phyloP scores from a whole-genome alignment of 2,329 filamentous ascomycete species.

The Sarocladium brachiariae region DNA sequence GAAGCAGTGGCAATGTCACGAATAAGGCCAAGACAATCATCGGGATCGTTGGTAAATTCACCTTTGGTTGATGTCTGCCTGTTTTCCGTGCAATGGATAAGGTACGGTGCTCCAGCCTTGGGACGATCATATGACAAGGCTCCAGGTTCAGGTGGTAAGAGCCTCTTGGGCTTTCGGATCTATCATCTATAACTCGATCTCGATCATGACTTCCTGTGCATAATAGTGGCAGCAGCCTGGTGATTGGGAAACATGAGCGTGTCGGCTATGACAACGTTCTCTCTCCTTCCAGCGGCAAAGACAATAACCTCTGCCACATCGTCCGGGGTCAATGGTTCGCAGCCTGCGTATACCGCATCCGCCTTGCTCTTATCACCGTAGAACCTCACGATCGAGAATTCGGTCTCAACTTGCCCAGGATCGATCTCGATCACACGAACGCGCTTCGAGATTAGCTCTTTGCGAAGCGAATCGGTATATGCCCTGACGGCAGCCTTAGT shows the following conservation, averaged over 20 bases:
- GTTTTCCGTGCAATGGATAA: too few relatives aligned
- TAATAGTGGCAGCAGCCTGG: conserved; percentile 36
- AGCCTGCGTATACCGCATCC: conserved; percentile 78
- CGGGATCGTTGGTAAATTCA: too few relatives aligned
- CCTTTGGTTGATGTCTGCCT: too few relatives aligned
- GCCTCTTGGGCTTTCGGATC: not conserved
- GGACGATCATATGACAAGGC: too few relatives aligned
- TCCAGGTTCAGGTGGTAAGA: not conserved
- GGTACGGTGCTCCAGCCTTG: too few relatives aligned
- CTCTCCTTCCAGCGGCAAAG: conserved; percentile 72
- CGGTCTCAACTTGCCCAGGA: conserved; percentile 87
- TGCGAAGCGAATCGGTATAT: conserved; percentile 77
- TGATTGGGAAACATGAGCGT: conserved; percentile 83
- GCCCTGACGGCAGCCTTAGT: conserved; percentile 85
- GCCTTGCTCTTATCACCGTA: conserved; percentile 85
- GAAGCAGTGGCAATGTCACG: too few relatives aligned
- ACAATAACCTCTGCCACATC: conserved; percentile 89
- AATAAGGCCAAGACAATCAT: too few relatives aligned
- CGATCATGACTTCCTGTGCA: conserved; percentile 11
- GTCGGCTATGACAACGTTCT: conserved; percentile 89
- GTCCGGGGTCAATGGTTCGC: conserved; percentile 77
- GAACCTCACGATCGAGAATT: conserved; percentile 88
- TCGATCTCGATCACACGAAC: conserved; percentile 85
- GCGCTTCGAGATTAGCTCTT: conserved; percentile 72
- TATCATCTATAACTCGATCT: not conserved